Evolutionary conservation across 495 filamentous ascomycete species (phyloP), one percentile per base, ranked within the genome.

Genomic region (Aspergillus sparsus): DNA sequence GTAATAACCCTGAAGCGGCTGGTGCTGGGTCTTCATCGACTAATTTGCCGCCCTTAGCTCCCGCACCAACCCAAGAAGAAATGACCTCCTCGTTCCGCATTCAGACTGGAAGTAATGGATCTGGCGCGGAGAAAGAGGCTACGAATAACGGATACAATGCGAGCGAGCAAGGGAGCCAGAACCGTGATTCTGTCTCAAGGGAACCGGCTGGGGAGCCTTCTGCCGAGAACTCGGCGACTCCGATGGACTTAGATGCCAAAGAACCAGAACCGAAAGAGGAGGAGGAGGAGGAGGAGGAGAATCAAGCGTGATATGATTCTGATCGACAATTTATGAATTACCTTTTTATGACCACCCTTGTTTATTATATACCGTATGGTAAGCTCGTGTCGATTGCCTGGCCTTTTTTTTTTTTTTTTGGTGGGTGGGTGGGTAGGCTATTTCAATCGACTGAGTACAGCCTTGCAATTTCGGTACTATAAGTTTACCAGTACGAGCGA

Each of bases 241-340:
- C 74, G 7, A 77, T 77, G 76, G 76, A 79, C 68, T 58, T 77
- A 65, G 76, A 77, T 72, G 57, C 61, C 13, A 75, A 74, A 55
- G 72, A 70, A 61, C 59, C 60, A 27, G 75, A 77, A 58, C 21
- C 21, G 21, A 27, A 27, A 27, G 21, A 27, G 32, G 75, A 77
- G 59, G 64, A 65, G 54, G 69, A 77, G 55, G 21, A 27, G 32
- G 75, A 77, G 59, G 64, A 65, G 54, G 69, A 77, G 55, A 70
- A 66, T 55, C 53, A 68, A 45, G 45, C 27, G 12, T 67, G 54
- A 53, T 55, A 37, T 49, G n/a, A 10, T 41, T 7, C 37, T 11
- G n/a, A 41, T 41, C 37, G 37, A 41, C n/a, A 27, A 27, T 11
- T 42, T 11, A 5, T 42, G 12, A 5, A 13, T 42, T 42, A 13